A percentile compares a stretch with the other conserved stretches of the same genome.
These are phyloP conservation scores for Spergularia bocconei DNA, from an alignment of 148 eudicot species.

Conservation along the genomic window DNA sequence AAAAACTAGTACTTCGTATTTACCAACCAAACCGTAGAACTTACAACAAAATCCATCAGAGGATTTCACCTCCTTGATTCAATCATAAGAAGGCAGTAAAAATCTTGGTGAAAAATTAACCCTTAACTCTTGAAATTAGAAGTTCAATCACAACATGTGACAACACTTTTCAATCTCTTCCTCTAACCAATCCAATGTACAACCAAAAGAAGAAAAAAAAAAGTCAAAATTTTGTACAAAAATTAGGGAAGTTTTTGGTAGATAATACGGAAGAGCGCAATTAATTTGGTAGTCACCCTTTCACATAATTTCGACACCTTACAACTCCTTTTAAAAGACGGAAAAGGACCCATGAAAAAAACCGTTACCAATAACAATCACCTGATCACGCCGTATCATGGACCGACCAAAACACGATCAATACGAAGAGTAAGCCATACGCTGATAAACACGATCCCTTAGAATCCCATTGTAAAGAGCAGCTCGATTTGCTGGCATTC, in stretches of 20 bases:
- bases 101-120: background rate
- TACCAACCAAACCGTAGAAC: too few species aligned
- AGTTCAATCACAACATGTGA: background rate
- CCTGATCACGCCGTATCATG: background rate
- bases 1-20: too few species aligned
- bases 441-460: slow-evolving; percentile 59
- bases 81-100: background rate
- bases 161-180: background rate
- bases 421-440: slow-evolving; percentile 46
- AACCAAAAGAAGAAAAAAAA: background rate
- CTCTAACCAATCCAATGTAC: background rate
- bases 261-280: background rate
- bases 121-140: background rate
- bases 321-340: background rate
- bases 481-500: slow-evolving; percentile 66
- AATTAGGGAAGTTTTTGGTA: background rate
- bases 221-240: slow-evolving; percentile 16
- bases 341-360: background rate
- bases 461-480: slow-evolving; percentile 81
- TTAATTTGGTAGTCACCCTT: background rate
- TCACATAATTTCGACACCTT: background rate
- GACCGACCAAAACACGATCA: slow-evolving; percentile 13
- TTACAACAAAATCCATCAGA: background rate
- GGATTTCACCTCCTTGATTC: background rate
- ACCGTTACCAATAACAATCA: background rate